phyloP scores from a whole-genome alignment of 2,329 filamentous ascomycete genomes.

The Diaporthe caulivora region DNA sequence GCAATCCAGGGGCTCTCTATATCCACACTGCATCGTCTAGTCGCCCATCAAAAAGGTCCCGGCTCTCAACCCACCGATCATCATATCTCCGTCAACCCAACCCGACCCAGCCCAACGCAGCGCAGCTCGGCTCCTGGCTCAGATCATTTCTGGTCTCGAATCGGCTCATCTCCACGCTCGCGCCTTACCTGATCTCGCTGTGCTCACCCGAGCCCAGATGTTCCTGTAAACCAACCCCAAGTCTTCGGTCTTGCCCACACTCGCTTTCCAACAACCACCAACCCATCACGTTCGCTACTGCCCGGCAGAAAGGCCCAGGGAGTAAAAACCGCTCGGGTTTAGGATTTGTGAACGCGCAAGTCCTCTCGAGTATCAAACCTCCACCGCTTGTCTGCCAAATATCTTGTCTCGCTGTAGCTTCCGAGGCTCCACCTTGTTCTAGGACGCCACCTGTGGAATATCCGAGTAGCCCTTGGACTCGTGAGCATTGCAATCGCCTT shows the following conservation, averaged over 20 bases:
- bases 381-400: slow-evolving; percentile 22
- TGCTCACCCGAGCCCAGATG: slow-evolving; percentile 30
- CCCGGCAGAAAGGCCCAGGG: slow-evolving; percentile 38
- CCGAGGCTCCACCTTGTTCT: slow-evolving; percentile 41
- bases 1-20: slow-evolving; percentile 27
- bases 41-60: slow-evolving; percentile 28
- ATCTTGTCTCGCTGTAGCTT: slow-evolving; percentile 21
- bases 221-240: slow-evolving; percentile 34
- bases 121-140: slow-evolving; percentile 18
- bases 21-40: slow-evolving; percentile 24
- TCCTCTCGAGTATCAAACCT: slow-evolving; percentile 21
- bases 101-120: slow-evolving; percentile 11
- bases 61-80: slow-evolving; percentile 32
- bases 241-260: slow-evolving; percentile 43
- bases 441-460: slow-evolving; percentile 43
- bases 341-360: slow-evolving; percentile 27
- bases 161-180: slow-evolving; percentile 15
- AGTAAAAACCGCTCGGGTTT: slow-evolving; percentile 40
- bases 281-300: slow-evolving; percentile 55
- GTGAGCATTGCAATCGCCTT: slow-evolving; percentile 41
- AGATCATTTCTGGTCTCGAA: slow-evolving; percentile 11
- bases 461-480: slow-evolving; percentile 20
- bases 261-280: slow-evolving; percentile 41
- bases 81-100: slow-evolving; percentile 14
- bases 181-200: background rate